phyloP scores from a whole-genome alignment of 352 stramenopile genomes.

The Phytophthora gonapodyides region DNA sequence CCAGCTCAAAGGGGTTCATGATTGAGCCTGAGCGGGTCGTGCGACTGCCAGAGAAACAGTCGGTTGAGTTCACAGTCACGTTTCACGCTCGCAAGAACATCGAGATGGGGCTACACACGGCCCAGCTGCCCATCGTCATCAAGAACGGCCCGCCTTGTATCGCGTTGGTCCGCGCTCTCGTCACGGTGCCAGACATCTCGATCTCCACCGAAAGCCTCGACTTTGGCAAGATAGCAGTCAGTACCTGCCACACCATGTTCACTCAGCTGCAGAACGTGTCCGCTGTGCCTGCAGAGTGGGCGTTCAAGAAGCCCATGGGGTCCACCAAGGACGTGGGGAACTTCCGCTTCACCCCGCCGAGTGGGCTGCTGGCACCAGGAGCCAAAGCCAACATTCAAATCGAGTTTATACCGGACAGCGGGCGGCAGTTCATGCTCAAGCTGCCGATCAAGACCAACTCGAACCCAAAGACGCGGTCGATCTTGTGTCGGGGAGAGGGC shows the following conservation, averaged over 20 bases:
- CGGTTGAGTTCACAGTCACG: constrained; percentile 90
- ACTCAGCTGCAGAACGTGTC: constrained; percentile 93
- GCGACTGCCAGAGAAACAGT: constrained; percentile 88
- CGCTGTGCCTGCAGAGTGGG: constrained; percentile 89
- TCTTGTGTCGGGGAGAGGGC: constrained; percentile 82
- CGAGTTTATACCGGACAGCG: constrained; percentile 89
- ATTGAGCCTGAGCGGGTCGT: constrained; percentile 95
- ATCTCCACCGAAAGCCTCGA: constrained; percentile 86
- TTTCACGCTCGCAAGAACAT: constrained; percentile 91
- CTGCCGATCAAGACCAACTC: constrained; percentile 87
- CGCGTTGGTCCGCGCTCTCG: constrained; percentile 84
- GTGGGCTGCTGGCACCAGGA: constrained; percentile 73
- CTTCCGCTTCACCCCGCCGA: constrained; percentile 82
- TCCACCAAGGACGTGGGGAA: constrained; percentile 75
- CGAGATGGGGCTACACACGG: constrained; percentile 74
- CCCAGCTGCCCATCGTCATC: constrained; percentile 85
- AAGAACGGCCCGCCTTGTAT: constrained; percentile 92
- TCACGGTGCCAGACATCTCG: constrained; percentile 91
- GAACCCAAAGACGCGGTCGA: constrained; percentile 79
- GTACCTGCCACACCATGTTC: constrained; percentile 87
- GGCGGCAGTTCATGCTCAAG: constrained; percentile 78
- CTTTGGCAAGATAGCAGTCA: constrained; percentile 91
- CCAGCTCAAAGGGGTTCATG: constrained; percentile 85
- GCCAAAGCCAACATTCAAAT: constrained; percentile 88
- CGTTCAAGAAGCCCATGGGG: constrained; percentile 90